phyloP scores from a whole-genome alignment of 768 basidiomycete species.

The Tricholoma terreum region DNA sequence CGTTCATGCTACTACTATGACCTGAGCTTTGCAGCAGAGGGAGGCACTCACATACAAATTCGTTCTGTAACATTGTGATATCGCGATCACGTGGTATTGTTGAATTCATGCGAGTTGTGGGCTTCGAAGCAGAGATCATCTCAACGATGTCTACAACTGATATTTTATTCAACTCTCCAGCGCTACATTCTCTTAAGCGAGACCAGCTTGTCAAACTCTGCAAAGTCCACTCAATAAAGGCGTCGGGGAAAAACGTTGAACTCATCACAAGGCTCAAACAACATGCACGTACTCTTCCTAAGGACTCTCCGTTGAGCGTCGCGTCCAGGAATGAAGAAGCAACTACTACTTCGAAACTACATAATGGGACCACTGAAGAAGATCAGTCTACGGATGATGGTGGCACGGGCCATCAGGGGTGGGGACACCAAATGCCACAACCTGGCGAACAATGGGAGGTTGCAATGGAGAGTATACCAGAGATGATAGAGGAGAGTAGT shows the following conservation, averaged over 20 bases:
- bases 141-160: constrained; percentile 62
- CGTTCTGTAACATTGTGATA: too few species aligned
- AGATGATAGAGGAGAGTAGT: constrained; percentile 54
- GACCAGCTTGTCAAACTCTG: constrained; percentile 83
- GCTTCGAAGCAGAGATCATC: too few species aligned
- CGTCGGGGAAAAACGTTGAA: constrained; percentile 74
- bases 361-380: too few species aligned
- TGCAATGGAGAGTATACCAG: constrained; percentile 79
- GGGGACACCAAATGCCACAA: constrained; percentile 37
- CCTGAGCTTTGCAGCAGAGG: too few species aligned
- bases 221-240: constrained; percentile 80
- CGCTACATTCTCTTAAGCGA: constrained; percentile 78
- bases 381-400: constrained; percentile 18
- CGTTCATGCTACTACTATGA: too few species aligned
- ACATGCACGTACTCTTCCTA: constrained; percentile 64
- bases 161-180: constrained; percentile 83
- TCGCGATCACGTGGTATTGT: too few species aligned
- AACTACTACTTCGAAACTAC: constrained; percentile 22
- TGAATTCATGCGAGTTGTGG: too few species aligned
- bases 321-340: constrained; percentile 48
- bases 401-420: constrained; percentile 11
- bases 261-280: constrained; percentile 65
- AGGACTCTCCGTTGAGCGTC: constrained; percentile 52
- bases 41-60: too few species aligned
- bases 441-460: constrained; percentile 89